phyloP scores from a whole-genome alignment of 108 stramenopile genomes.

The Skeletonema potamos region DNA sequence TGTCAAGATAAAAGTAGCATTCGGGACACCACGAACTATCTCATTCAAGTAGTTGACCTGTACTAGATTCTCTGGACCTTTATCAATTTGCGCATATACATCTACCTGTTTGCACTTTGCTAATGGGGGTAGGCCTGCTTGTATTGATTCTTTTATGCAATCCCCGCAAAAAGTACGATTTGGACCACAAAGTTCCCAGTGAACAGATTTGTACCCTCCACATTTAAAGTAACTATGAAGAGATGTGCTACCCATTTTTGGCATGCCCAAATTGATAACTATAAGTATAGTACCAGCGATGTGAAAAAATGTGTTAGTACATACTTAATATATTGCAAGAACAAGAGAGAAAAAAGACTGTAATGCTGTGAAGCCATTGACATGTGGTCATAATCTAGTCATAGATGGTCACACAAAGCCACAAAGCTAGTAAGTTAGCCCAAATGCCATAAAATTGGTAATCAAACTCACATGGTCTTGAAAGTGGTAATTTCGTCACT shows the following conservation, averaged over 20 bases:
- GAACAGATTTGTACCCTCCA: background rate
- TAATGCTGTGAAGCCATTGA: too few species aligned
- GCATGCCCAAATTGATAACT: constrained; percentile 21
- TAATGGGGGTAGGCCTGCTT: background rate
- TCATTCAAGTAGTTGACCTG: background rate
- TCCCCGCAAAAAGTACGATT: background rate
- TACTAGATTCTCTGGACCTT: background rate
- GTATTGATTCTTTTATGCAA: background rate
- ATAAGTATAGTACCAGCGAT: too few species aligned
- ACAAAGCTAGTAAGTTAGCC: too few species aligned
- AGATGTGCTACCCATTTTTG: constrained; percentile 19
- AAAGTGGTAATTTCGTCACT: background rate
- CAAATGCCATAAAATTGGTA: background rate
- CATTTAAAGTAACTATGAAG: constrained; percentile 10
- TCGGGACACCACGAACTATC: background rate
- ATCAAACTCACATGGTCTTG: background rate
- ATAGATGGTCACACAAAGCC: too few species aligned
- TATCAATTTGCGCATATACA: background rate
- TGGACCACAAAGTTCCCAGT: background rate
- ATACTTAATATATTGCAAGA: too few species aligned
- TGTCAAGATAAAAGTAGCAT: background rate
- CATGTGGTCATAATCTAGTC: too few species aligned
- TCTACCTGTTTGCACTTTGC: background rate
- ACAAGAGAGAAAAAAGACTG: background rate
- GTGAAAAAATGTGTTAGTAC: too few species aligned